Evolutionary conservation across 176 grass and related monocot species (phyloP).

Genomic region (Aegilops bicornis): DNA sequence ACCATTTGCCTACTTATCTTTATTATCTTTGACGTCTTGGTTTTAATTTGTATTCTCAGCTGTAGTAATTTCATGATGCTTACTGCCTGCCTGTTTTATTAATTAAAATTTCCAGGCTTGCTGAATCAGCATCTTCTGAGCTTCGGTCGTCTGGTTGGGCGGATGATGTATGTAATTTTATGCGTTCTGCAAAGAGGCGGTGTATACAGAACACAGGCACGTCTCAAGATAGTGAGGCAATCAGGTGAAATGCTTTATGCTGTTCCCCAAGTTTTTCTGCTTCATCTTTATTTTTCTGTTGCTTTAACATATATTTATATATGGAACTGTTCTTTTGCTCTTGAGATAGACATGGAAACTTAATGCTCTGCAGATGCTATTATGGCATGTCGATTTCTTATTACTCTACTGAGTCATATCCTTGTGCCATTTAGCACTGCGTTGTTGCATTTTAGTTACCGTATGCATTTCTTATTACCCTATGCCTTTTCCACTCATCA

Average conservation of each 20-base stretch:
- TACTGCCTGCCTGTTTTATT: conserved; percentile 15
- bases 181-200: conserved; percentile 58
- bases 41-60: background rate
- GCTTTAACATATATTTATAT: conserved; percentile 1
- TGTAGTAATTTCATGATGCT: conserved; percentile 21
- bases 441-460: background rate
- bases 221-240: conserved; percentile 44
- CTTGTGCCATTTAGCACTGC: background rate
- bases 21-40: background rate
- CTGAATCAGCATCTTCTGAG: conserved; percentile 55
- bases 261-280: background rate
- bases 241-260: conserved; percentile 52
- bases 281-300: conserved; percentile 26
- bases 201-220: conserved; percentile 34
- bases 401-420: background rate
- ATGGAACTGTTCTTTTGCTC: background rate
- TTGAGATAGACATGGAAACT: background rate
- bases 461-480: background rate
- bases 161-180: conserved; percentile 69
- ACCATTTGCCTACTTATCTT: background rate
- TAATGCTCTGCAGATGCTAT: conserved; percentile 6
- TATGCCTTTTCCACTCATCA: background rate
- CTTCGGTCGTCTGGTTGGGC: conserved; percentile 71
- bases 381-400: background rate
- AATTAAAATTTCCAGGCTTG: conserved; percentile 56